Evolutionary conservation across 192 early-diverging fungal genomes (phyloP), one percentile per base, ranked within the genome.

Genomic region (Coemansia sp.): DNA sequence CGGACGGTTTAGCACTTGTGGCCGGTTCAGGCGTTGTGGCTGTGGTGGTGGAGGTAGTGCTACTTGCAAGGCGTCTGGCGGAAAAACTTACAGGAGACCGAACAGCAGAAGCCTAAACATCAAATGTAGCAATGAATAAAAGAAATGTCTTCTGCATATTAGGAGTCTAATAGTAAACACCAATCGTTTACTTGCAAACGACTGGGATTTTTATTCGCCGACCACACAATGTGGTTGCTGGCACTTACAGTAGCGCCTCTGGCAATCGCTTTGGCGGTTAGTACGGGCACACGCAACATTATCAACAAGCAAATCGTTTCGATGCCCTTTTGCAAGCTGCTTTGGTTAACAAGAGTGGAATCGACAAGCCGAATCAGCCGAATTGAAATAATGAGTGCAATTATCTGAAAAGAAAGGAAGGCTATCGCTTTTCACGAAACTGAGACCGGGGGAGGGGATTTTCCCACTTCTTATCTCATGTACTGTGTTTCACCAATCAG

Each of bases 271-370:
- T 55, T 74, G 30, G 72, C 57, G 12, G 62, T 39, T 20, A 64
- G 26, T 48, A 66, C 61, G 43, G 66, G 44, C 51, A 67, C 72
- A 36, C 72, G 72, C 66, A 74, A 68, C 72, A 74, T 74, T 56
- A 26, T 49, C 14, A 33, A 45, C 18, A 43, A 5, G n/a, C 41
- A 59, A 38, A 46, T 46, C 20, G 57, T 35, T 35, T 15, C 18
- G 21, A 34, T 56, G 26, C 26, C 16, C 23, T 26, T 24, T 56
- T 3, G 30, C 8, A 21, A 15, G 55, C 33, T 4, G 16, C 6
- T 8, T 49, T 49, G 2, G 24, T 26, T 41, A 35, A 33, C 10
- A 35, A 67, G 44, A 66, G 38, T 33, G 23, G 5, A 26, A 49
- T 8, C 6, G 18, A 53, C 51, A 53, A 53, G 51, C 9, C 26